These are phyloP conservation scores for Vairimorpha ceranae DNA, from an alignment of 371 early-diverging fungal species.

Conservation along the genomic window DNA sequence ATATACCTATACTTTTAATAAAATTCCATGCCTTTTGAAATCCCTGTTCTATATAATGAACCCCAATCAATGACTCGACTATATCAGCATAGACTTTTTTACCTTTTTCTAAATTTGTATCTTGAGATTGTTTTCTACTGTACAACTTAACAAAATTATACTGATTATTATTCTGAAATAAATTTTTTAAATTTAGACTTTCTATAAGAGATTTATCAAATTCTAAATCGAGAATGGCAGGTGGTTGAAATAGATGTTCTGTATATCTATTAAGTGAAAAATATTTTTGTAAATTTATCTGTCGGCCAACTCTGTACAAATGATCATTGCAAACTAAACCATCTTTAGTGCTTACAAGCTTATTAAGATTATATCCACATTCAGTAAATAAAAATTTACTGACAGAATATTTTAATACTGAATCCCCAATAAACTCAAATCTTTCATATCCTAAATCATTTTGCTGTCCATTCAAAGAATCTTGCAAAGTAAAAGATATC, in stretches of 20 bases:
- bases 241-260: conserved; percentile 36
- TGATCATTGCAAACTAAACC: conserved; percentile 28
- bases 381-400: conserved; percentile 57
- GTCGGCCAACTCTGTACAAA: conserved; percentile 18
- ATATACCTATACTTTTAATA: conserved; percentile 28
- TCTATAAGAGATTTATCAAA: not conserved
- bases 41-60: conserved; percentile 26
- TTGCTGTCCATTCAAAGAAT: not conserved
- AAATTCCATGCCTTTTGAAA: conserved; percentile 19
- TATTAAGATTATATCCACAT: not conserved
- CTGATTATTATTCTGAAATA: conserved; percentile 11
- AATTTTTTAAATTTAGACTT: not conserved
- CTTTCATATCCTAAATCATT: conserved; percentile 72
- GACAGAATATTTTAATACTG: conserved; percentile 75
- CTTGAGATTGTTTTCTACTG: not conserved
- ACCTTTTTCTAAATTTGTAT: not conserved
- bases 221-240: conserved; percentile 7
- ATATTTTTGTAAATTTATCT: conserved; percentile 25
- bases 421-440: conserved; percentile 83
- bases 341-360: conserved; percentile 41
- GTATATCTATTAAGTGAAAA: not conserved
- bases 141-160: not conserved
- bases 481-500: not conserved
- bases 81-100: conserved; percentile 57
- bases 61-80: conserved; percentile 53